phyloP scores from a whole-genome alignment of 345 rosid species.

The Eucalyptus fibrosa region DNA sequence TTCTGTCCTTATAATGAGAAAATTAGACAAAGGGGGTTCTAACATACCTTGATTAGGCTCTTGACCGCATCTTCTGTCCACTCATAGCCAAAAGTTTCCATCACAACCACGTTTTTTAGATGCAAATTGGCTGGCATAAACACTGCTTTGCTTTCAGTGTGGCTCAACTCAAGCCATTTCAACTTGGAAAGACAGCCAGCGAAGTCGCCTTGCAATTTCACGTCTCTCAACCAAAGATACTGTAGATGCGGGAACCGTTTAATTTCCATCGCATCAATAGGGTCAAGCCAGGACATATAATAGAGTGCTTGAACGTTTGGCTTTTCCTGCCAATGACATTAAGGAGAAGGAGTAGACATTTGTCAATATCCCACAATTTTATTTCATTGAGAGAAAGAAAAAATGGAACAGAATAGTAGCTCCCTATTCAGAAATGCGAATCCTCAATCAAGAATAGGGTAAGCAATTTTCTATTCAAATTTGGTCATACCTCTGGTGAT shows the following conservation, averaged over 20 bases:
- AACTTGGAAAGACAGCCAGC: no score
- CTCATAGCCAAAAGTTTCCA: no score
- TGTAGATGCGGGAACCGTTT: neutral
- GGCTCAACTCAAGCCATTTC: neutral
- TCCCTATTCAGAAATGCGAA: neutral
- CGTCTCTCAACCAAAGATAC: accelerated
- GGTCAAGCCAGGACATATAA: no score
- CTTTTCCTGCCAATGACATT: neutral
- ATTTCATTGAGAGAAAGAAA: neutral
- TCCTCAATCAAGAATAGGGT: neutral
- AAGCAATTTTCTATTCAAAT: neutral
- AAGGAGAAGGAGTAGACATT: no score
- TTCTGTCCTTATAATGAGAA: no score
- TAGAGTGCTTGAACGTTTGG: neutral
- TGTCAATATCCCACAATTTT: neutral
- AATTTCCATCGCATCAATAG: neutral
- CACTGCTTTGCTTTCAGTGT: no score
- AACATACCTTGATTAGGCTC: no score
- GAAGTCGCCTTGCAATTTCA: neutral
- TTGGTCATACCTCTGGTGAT: neutral
- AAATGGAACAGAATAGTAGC: neutral
- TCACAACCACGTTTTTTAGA: no score
- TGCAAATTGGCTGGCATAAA: no score
- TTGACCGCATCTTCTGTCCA: no score
- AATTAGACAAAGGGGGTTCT: no score